Conservation (phyloP, 148 eudicot genomes). For the Linanthus parryae region DNA sequence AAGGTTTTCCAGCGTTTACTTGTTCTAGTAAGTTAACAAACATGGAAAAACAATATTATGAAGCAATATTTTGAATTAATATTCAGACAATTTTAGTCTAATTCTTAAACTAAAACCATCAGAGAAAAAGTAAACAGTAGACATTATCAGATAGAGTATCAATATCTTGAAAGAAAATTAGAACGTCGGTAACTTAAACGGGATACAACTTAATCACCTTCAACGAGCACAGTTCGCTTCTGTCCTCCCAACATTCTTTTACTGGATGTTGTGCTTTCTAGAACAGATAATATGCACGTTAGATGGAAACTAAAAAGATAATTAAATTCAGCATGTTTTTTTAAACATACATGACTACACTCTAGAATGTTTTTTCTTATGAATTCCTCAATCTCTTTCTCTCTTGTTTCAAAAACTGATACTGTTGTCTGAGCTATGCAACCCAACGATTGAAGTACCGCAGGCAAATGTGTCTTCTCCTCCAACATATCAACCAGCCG, state of each 20-base stretch:
- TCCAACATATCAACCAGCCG: constrained; percentile 89
- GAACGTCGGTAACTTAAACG: too few relatives aligned
- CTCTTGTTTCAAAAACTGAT: constrained; percentile 94
- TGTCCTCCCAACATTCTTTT: constrained; percentile 70
- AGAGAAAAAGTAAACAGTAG: too few relatives aligned
- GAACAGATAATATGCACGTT: constrained; percentile 16
- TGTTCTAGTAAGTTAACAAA: too few relatives aligned
- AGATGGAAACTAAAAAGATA: too few relatives aligned
- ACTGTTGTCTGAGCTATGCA: constrained; percentile 92
- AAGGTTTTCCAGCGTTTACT: too few relatives aligned
- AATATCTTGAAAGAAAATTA: too few relatives aligned
- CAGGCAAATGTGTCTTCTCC: constrained; percentile 71
- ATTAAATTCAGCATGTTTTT: neutral
- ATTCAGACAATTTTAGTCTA: too few relatives aligned
- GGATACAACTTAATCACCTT: too few relatives aligned
- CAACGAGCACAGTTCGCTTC: constrained; percentile 67
- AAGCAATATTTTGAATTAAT: too few relatives aligned
- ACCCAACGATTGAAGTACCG: constrained; percentile 85
- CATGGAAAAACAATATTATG: too few relatives aligned
- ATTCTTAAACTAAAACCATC: too few relatives aligned
- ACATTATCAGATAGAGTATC: too few relatives aligned
- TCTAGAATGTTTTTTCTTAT: constrained; percentile 56
- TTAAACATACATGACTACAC: constrained; percentile 48
- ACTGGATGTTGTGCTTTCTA: constrained; percentile 44
- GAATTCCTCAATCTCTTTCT: constrained; percentile 62